These are phyloP conservation scores for Kurtzmaniella cleridarum DNA, from an alignment of 805 yeast species.

Conservation along the genomic window DNA sequence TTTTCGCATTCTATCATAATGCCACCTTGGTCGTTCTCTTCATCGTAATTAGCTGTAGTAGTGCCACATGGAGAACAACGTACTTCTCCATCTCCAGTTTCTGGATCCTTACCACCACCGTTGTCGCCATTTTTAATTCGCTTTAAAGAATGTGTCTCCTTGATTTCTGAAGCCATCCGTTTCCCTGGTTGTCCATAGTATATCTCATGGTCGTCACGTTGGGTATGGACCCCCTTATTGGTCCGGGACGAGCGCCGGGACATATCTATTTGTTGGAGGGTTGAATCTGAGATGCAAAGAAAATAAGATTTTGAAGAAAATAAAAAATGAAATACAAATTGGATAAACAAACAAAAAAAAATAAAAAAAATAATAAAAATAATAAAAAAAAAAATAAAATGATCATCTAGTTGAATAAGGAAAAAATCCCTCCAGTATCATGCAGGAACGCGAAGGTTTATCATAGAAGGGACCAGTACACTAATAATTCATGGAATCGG, in stretches of 20 bases:
- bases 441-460: no score
- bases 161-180: background rate
- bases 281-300: background rate
- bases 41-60: constrained; percentile 52
- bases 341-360: background rate
- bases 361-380: background rate
- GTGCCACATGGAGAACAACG: constrained; percentile 61
- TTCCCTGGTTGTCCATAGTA: background rate
- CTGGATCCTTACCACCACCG: constrained; percentile 5
- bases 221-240: constrained; percentile 36
- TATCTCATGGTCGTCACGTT: constrained; percentile 15
- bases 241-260: constrained; percentile 31
- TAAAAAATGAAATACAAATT: background rate
- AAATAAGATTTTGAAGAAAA: background rate
- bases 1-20: constrained; percentile 62
- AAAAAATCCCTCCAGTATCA: no score
- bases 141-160: background rate
- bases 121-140: background rate
- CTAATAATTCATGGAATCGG: no score
- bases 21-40: constrained; percentile 47
- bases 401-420: no score
- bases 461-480: no score
- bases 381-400: no score
- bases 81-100: constrained; percentile 41
- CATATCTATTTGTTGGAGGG: background rate